Base-by-base conservation (phyloP, 2,329 filamentous ascomycete genomes). In the Aspergillus flavus region DNA sequence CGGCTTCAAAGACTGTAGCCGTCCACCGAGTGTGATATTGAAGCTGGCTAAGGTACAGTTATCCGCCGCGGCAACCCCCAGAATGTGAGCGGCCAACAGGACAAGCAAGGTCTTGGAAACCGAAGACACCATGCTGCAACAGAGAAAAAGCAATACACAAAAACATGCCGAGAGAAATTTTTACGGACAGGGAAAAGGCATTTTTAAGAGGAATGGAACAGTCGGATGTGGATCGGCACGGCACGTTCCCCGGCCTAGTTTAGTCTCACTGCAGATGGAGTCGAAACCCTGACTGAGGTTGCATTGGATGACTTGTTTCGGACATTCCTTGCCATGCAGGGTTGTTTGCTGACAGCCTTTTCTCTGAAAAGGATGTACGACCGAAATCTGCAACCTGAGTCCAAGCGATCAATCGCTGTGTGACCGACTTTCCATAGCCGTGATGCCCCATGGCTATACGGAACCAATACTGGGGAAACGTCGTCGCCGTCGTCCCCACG, bases 381-480 rank as follows among this genome's bases (percentile, higher is more conserved):
- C 16, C 39, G 16, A 19, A 41, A n/a, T n/a, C 16, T 16, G 16
- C 39, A 36, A 36, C 34, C 14, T 16, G 14, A 36, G 39, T n/a
- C 39, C 39, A 19, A 46, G 43, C 21, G n/a, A 46, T 46, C 43
- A 12, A 41, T 41, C 19, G 39, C 39, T 19, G 36, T 6, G 34
- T 9, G 39, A n/a, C 39, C 39, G 39, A 41, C 21, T 9, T 19
- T 23, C 46, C n/a, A 32, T 7, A 23, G 59, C 52, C 19, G 53
- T 56, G 58, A 46, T 46, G 46, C 46, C 19, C 23, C 23, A 62
- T 58, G 53, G 48, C 45, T 28, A 34, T 59, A 23, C 39, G 62
- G 32, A 63, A 64, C 32, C 41, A 23, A 23, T 64, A 64, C 56
- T 64, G 63, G 60, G 62, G 62, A 9, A 58, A 64, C 56, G 61